Conservation (phyloP, 192 early-diverging fungal genomes). For the Entomortierella chlamydospora region DNA sequence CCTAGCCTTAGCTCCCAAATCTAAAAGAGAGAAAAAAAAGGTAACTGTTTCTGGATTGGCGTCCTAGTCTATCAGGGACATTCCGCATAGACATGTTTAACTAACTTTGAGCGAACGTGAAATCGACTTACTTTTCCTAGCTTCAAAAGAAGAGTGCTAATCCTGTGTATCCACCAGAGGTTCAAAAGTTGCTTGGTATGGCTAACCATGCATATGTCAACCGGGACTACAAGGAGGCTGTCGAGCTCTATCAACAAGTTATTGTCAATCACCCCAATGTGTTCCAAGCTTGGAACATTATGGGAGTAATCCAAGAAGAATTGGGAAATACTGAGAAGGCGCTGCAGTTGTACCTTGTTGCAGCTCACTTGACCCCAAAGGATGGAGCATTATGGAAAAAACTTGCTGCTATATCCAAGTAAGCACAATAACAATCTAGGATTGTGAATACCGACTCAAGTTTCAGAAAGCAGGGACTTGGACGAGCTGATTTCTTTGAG, state of each 20-base stretch:
- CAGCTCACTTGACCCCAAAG: constrained; percentile 85
- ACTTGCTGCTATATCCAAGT: constrained; percentile 79
- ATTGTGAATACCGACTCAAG: neutral
- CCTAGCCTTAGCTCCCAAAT: constrained; percentile 30
- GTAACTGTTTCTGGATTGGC: neutral
- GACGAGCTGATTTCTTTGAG: neutral
- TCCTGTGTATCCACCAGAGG: constrained; percentile 53
- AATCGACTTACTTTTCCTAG: neutral
- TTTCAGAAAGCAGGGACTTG: no score
- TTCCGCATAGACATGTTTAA: no score
- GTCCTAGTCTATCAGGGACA: no score
- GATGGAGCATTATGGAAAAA: constrained; percentile 86
- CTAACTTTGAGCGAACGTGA: neutral
- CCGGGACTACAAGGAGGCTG: constrained; percentile 75
- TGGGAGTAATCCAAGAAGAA: constrained; percentile 93
- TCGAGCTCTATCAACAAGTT: constrained; percentile 80
- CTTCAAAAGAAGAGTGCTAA: constrained; percentile 13
- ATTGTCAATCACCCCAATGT: constrained; percentile 79
- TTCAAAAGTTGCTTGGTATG: constrained; percentile 74
- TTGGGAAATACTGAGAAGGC: constrained; percentile 79
- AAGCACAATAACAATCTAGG: neutral
- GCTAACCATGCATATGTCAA: constrained; percentile 83
- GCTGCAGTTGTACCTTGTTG: constrained; percentile 84
- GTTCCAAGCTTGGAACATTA: constrained; percentile 86
- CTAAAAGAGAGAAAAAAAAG: constrained; percentile 41